Conservation (phyloP, 225 moss, liverwort and hornwort species). For the Sphagnum contortum region DNA sequence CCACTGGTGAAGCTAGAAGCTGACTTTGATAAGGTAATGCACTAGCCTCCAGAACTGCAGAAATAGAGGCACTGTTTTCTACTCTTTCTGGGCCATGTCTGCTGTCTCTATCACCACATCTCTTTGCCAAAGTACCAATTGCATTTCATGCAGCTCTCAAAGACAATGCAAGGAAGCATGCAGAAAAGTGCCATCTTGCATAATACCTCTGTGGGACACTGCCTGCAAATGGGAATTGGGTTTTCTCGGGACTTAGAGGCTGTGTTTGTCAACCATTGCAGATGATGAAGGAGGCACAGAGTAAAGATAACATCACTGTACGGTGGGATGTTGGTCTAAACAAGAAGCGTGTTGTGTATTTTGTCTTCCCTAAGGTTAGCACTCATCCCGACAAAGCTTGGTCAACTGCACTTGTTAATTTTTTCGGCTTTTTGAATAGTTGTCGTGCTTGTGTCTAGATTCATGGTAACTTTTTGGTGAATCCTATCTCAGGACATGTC, state of each 20-base stretch:
- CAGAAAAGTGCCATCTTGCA: too few relatives aligned
- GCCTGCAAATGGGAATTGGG: conserved; percentile 1
- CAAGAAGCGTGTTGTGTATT: conserved; percentile 91
- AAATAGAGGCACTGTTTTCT: conserved; percentile 1
- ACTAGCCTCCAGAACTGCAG: conserved; percentile 1
- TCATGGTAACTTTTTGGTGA: neutral
- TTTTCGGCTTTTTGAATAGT: neutral
- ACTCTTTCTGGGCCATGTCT: neutral
- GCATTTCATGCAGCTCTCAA: too few relatives aligned
- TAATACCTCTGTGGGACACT: neutral
- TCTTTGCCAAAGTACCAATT: too few relatives aligned
- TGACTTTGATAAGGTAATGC: conserved; percentile 86
- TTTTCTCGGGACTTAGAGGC: neutral
- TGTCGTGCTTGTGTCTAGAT: neutral
- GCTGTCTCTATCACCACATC: too few relatives aligned
- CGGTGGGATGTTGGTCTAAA: conserved; percentile 97
- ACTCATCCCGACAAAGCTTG: neutral
- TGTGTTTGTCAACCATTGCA: conserved; percentile 16
- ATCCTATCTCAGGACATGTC: neutral
- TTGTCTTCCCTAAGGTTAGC: conserved; percentile 89
- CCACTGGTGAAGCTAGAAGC: conserved; percentile 95
- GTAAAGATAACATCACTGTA: conserved; percentile 91
- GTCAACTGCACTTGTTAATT: neutral
- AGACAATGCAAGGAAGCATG: too few relatives aligned
- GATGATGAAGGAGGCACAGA: conserved; percentile 99